Evolutionary conservation across 805 yeast genomes (phyloP).

Genomic region (Candida pini): DNA sequence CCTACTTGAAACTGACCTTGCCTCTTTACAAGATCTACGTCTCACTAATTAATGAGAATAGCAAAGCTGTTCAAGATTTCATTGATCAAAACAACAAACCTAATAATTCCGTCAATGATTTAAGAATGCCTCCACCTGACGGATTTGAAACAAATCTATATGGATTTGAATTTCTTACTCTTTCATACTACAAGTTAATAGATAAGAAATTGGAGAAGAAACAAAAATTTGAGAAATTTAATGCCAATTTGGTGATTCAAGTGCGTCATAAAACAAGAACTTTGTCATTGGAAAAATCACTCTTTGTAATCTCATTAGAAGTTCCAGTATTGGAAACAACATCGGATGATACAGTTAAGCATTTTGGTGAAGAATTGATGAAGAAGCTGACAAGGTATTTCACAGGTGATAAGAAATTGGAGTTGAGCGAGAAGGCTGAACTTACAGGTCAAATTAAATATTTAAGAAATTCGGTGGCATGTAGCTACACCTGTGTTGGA

Average conservation of each 20-base stretch:
- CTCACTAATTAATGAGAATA: slow-evolving; percentile 10
- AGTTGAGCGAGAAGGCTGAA: slow-evolving; percentile 2
- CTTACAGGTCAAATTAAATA: slow-evolving; percentile 13
- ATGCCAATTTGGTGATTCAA: slow-evolving; percentile 16
- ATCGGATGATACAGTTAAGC: slow-evolving; percentile 9
- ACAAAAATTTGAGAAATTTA: slow-evolving; percentile 14
- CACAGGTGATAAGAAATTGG: slow-evolving; percentile 12
- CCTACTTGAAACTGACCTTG: slow-evolving; percentile 25
- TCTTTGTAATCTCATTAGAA: slow-evolving; percentile 22
- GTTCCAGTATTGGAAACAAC: slow-evolving; percentile 4
- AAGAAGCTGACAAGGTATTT: slow-evolving; percentile 11
- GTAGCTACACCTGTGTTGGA: slow-evolving; percentile 18
- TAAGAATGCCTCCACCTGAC: slow-evolving; percentile 13
- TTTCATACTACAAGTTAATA: slow-evolving; percentile 20
- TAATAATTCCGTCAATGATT: slow-evolving; percentile 5
- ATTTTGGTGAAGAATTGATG: slow-evolving; percentile 6
- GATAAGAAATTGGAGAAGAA: slow-evolving; percentile 19
- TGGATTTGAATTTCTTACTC: slow-evolving; percentile 19
- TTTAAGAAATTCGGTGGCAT: slow-evolving; percentile 21
- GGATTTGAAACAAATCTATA: slow-evolving; percentile 18
- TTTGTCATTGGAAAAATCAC: slow-evolving; percentile 15
- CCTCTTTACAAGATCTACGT: slow-evolving; percentile 21
- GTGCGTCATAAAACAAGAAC: slow-evolving; percentile 16
- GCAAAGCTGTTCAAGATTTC: slow-evolving; percentile 6
- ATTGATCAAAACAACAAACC: slow-evolving; percentile 12